phyloP scores from a whole-genome alignment of 1,284 basidiomycete genomes.

The Meira miltonrushii region DNA sequence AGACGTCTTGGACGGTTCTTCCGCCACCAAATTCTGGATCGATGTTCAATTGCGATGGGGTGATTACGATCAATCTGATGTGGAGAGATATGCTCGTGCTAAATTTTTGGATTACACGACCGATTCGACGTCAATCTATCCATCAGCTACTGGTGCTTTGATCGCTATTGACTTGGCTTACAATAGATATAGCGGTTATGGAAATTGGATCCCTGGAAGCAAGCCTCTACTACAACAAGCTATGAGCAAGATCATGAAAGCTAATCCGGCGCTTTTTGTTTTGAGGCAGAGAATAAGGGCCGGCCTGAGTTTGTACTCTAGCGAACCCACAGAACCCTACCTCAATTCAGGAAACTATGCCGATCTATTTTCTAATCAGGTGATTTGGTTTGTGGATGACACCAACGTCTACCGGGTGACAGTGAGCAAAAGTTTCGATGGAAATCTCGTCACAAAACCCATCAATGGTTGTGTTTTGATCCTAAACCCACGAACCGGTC shows the following conservation, averaged over 20 bases:
- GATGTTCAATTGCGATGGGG: constrained; percentile 97
- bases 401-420: constrained; percentile 99
- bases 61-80: constrained; percentile 87
- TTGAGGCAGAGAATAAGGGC: constrained; percentile 97
- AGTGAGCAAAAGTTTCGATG: constrained; percentile 99
- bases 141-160: constrained; percentile 94
- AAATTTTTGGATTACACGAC: constrained; percentile 91
- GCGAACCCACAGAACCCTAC: constrained; percentile 98
- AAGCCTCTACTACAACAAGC: constrained; percentile 97
- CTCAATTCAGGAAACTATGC: constrained; percentile 95
- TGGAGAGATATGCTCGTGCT: constrained; percentile 79
- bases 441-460: constrained; percentile 98
- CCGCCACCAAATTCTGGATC: constrained; percentile 97
- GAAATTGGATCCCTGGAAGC: constrained; percentile 98
- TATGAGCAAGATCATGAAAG: constrained; percentile 99
- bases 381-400: constrained; percentile 99
- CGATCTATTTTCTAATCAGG: constrained; percentile 97
- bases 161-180: constrained; percentile 98
- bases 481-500: constrained; percentile 97
- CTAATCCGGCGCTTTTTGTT: constrained; percentile 95
- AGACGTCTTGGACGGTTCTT: constrained; percentile 93
- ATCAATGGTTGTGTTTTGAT: constrained; percentile 99
- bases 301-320: constrained; percentile 95
- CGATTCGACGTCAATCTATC: constrained; percentile 83
- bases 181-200: constrained; percentile 98